Evolutionary conservation across 208 protist genomes (phyloP).

Genomic region (Leishmania turanica): DNA sequence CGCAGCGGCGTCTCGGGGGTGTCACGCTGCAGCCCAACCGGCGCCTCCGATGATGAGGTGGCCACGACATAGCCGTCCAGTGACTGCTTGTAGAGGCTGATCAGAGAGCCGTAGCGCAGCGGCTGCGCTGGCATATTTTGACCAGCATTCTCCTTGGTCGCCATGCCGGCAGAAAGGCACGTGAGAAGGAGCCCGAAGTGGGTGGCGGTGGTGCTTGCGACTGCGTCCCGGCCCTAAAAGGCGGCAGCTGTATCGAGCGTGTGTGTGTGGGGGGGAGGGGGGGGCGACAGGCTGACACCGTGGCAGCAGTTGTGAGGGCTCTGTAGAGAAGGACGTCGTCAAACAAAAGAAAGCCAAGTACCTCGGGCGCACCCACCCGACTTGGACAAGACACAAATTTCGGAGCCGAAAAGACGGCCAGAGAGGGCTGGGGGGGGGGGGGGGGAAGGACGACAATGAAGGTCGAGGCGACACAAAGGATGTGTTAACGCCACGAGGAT

Average conservation of each 20-base stretch:
- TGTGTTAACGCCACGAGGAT: background rate
- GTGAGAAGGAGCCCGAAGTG: background rate
- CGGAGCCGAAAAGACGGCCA: background rate
- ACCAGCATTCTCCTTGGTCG: background rate
- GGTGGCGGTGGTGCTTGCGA: background rate
- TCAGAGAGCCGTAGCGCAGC: conserved; percentile 42
- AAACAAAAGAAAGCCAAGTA: too few relatives aligned
- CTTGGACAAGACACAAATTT: background rate
- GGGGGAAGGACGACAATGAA: background rate
- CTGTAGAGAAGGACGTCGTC: too few relatives aligned
- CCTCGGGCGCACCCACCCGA: too few relatives aligned
- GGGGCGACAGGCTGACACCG: too few relatives aligned
- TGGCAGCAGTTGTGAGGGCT: too few relatives aligned
- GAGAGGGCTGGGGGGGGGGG: background rate
- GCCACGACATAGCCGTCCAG: conserved; percentile 48
- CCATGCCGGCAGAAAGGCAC: background rate
- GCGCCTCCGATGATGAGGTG: conserved; percentile 44
- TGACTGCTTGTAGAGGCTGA: conserved; percentile 45
- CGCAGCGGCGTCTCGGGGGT: conserved; percentile 27
- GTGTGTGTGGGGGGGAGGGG: too few relatives aligned
- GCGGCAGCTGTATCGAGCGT: too few relatives aligned
- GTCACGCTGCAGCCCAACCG: conserved; percentile 44
- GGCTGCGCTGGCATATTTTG: background rate
- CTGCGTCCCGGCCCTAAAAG: too few relatives aligned
- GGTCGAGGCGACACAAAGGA: background rate